Conservation (phyloP, 768 basidiomycete species). For the Paxillus ammoniavirescens region DNA sequence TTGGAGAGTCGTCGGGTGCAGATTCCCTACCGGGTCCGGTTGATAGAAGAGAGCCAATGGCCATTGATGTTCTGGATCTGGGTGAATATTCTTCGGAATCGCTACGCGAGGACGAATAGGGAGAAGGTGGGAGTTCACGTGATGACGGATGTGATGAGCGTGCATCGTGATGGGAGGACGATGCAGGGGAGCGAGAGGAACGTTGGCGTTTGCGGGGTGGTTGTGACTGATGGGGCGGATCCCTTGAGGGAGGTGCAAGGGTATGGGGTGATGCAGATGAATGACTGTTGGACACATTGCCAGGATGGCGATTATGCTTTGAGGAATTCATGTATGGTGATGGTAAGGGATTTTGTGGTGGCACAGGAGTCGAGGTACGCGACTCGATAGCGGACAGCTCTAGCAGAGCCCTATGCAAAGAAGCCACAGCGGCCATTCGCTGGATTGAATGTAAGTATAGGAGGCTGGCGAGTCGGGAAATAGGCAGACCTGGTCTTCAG, state of each 20-base stretch:
- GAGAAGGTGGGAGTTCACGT: slow-evolving; percentile 66
- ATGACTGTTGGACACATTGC: slow-evolving; percentile 16
- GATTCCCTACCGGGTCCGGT: slow-evolving; percentile 35
- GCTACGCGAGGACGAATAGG: slow-evolving; percentile 70
- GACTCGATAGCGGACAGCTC: slow-evolving; percentile 45
- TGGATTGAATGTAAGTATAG: slow-evolving; percentile 27
- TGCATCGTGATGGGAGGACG: slow-evolving; percentile 36
- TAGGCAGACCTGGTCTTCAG: slow-evolving; percentile 81
- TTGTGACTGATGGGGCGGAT: slow-evolving; percentile 33
- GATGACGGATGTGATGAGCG: slow-evolving; percentile 33
- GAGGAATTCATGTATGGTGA: slow-evolving; percentile 28
- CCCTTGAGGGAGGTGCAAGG: slow-evolving; percentile 17
- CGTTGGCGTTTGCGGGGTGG: slow-evolving; percentile 65
- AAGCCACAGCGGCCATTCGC: slow-evolving; percentile 70
- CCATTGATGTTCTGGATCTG: slow-evolving; percentile 72
- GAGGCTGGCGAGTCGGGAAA: slow-evolving; percentile 4
- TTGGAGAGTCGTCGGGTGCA: slow-evolving; percentile 25
- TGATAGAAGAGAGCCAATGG: slow-evolving; percentile 73
- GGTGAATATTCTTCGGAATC: slow-evolving; percentile 71
- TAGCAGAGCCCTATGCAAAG: slow-evolving; percentile 68
- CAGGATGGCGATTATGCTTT: slow-evolving; percentile 19
- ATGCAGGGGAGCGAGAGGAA: slow-evolving; percentile 53
- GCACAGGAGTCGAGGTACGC: slow-evolving; percentile 29
- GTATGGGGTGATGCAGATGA: slow-evolving; percentile 15
- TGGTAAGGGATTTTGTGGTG: slow-evolving; percentile 38